Conservation (phyloP, 495 filamentous ascomycete species). For the Xylaria palmicola region DNA sequence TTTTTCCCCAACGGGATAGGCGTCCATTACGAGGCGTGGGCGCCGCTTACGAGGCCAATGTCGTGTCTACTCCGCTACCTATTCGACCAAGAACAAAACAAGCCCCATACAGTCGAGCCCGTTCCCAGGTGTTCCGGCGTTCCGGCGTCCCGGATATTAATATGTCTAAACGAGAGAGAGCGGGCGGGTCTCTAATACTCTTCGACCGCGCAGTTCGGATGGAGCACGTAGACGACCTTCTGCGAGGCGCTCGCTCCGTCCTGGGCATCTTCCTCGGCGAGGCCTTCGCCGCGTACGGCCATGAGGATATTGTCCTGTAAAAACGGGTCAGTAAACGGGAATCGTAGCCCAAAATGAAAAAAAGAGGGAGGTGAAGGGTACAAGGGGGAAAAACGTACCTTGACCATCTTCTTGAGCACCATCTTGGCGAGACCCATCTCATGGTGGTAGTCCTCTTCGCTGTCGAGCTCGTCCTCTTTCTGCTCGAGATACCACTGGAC, state of each 20-base stretch:
- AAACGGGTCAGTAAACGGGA: neutral
- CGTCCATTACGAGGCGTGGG: no score
- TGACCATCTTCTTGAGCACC: constrained; percentile 94
- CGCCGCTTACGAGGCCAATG: no score
- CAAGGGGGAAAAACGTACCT: constrained; percentile 57
- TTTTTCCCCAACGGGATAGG: no score
- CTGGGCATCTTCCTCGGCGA: constrained; percentile 58
- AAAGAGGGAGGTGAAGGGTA: neutral
- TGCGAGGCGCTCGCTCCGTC: constrained; percentile 43
- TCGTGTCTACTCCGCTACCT: no score
- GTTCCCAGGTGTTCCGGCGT: no score
- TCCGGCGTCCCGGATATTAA: no score
- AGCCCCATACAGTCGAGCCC: no score
- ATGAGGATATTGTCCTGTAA: constrained; percentile 86
- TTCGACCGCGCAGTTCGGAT: constrained; percentile 90
- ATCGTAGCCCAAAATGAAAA: neutral
- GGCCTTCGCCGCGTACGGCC: constrained; percentile 81
- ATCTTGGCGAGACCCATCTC: constrained; percentile 80
- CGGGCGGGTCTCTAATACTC: constrained; percentile 34
- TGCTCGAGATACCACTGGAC: constrained; percentile 93
- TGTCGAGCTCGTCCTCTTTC: constrained; percentile 78
- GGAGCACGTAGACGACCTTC: constrained; percentile 81
- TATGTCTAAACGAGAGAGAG: no score
- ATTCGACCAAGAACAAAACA: no score
- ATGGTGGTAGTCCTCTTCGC: constrained; percentile 71